phyloP scores from a whole-genome alignment of 2,329 filamentous ascomycete species.

The Aspergillus flavus region DNA sequence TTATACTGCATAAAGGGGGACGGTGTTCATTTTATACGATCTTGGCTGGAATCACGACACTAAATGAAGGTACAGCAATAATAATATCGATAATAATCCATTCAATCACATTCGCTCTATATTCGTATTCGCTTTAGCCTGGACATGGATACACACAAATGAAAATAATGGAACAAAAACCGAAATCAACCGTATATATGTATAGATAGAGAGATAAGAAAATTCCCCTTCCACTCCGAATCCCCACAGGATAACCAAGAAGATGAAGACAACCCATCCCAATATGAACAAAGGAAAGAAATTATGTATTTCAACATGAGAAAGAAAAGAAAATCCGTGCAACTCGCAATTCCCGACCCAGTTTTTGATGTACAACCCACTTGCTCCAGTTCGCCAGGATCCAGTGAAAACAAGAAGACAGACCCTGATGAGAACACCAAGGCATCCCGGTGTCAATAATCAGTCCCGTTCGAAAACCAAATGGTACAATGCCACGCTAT shows the following conservation, averaged over 20 bases:
- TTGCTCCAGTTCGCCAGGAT: slow-evolving; percentile 15
- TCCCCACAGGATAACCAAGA: slow-evolving; percentile 12
- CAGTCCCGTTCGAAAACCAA: slow-evolving; percentile 15
- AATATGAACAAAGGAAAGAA: neutral
- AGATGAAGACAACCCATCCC: slow-evolving; percentile 3
- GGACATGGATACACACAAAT: slow-evolving; percentile 8
- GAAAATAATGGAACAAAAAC: slow-evolving; percentile 7
- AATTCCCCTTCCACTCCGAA: slow-evolving; percentile 10
- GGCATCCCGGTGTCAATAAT: neutral
- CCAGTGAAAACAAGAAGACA: slow-evolving; percentile 8
- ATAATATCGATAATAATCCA: neutral
- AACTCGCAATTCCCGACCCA: slow-evolving; percentile 2
- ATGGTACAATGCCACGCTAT: slow-evolving; percentile 36
- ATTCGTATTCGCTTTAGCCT: neutral
- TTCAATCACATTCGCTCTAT: neutral
- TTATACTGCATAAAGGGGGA: neutral
- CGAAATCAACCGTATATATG: slow-evolving; percentile 24
- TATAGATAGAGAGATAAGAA: slow-evolving; percentile 9
- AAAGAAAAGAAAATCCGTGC: slow-evolving; percentile 10
- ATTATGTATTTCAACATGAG: neutral
- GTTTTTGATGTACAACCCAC: slow-evolving; percentile 13
- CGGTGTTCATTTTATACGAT: no score
- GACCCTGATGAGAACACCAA: neutral
- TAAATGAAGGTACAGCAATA: neutral
- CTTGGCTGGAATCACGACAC: no score